Evolutionary conservation across 208 protist genomes (phyloP).

Genomic region (Leishmania tarentolae): DNA sequence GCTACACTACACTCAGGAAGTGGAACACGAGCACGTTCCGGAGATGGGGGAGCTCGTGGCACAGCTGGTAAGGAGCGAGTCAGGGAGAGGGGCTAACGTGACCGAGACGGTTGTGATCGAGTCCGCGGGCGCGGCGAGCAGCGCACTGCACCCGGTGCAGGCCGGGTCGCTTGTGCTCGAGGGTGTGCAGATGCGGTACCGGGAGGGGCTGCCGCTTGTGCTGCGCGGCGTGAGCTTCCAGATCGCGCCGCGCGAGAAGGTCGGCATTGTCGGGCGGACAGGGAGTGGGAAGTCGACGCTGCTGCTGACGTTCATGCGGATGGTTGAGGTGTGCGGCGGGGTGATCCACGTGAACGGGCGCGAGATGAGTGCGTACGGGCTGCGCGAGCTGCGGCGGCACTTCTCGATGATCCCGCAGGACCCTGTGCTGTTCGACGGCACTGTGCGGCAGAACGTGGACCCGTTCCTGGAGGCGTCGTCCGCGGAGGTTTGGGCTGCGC

Average conservation of each 20-base stretch:
- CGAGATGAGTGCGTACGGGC: constrained; percentile 36
- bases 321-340: constrained; percentile 67
- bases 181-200: constrained; percentile 78
- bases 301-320: constrained; percentile 69
- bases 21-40: constrained; percentile 63
- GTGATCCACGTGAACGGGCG: constrained; percentile 49
- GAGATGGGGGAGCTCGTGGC: constrained; percentile 14
- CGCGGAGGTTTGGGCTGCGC: constrained; percentile 44
- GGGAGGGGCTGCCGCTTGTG: constrained; percentile 60
- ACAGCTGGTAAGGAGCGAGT: constrained; percentile 53
- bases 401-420: constrained; percentile 89
- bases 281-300: constrained; percentile 90
- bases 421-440: constrained; percentile 82
- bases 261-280: constrained; percentile 83
- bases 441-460: constrained; percentile 78
- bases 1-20: constrained; percentile 71
- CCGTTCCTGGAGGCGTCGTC: constrained; percentile 45
- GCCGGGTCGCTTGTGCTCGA: constrained; percentile 11
- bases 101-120: background rate
- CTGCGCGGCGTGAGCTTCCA: constrained; percentile 31
- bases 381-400: constrained; percentile 56
- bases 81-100: constrained; percentile 38
- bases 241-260: constrained; percentile 75
- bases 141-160: constrained; percentile 23
- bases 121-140: background rate